These are phyloP conservation scores for Aspergillus neoniger DNA, from an alignment of 2,329 filamentous ascomycete genomes.

Conservation along the genomic window DNA sequence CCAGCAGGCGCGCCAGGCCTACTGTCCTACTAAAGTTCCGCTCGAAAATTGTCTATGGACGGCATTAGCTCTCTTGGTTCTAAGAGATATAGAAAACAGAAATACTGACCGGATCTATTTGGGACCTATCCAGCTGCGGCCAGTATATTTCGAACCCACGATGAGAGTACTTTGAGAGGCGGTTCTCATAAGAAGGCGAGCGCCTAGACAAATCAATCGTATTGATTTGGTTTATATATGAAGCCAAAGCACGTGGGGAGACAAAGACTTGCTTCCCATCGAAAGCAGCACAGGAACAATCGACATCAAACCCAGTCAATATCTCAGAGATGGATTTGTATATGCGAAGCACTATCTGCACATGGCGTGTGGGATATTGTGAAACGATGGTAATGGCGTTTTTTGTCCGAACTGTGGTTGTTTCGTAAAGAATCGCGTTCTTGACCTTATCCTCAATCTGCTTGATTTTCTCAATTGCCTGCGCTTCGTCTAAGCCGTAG, in stretches of 20 bases:
- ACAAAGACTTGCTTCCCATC: conserved; percentile 79
- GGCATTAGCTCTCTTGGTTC: not conserved
- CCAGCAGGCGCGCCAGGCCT: conserved; percentile 75
- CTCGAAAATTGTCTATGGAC: conserved; percentile 70
- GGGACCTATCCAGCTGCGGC: conserved; percentile 71
- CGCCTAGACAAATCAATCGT: conserved; percentile 76
- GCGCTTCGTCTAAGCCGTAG: conserved; percentile 74
- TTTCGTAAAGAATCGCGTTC: conserved; percentile 78
- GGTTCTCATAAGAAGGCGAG: conserved; percentile 84
- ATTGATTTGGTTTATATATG: conserved; percentile 81
- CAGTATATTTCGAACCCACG: conserved; percentile 84
- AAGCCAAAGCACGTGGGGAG: conserved; percentile 72
- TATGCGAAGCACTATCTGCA: conserved; percentile 82
- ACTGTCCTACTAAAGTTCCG: conserved; percentile 73
- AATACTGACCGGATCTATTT: conserved; percentile 64
- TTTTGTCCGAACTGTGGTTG: conserved; percentile 81
- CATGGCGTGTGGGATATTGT: conserved; percentile 78
- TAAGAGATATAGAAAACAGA: not conserved
- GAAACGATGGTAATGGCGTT: conserved; percentile 84
- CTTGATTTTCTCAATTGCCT: conserved; percentile 81
- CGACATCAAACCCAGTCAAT: conserved; percentile 84
- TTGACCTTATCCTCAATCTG: conserved; percentile 74
- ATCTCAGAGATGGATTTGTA: conserved; percentile 85
- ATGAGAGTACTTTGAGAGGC: conserved; percentile 81
- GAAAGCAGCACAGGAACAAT: conserved; percentile 78